These are phyloP conservation scores for Calycina herbarum DNA, from an alignment of 2,329 filamentous ascomycete species.

Conservation along the genomic window DNA sequence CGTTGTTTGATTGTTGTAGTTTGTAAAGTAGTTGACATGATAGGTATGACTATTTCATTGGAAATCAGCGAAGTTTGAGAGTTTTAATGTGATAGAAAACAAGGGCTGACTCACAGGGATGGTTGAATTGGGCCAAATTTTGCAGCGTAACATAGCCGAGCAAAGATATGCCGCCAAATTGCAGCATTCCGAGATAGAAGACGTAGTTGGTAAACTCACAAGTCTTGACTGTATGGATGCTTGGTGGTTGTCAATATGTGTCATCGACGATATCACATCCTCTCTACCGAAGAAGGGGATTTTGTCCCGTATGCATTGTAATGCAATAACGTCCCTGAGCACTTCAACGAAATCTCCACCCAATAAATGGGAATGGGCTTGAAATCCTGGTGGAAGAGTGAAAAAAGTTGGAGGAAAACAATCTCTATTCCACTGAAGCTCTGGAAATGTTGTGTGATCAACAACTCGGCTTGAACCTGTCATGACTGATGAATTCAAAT, in stretches of 20 bases:
- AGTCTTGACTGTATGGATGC: constrained; percentile 46
- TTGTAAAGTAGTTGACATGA: constrained; percentile 38
- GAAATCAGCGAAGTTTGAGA: constrained; percentile 17
- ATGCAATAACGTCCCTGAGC: constrained; percentile 42
- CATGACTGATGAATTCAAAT: constrained; percentile 44
- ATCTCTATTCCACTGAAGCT: constrained; percentile 44
- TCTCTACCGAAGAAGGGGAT: constrained; percentile 16
- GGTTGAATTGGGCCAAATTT: constrained; percentile 40
- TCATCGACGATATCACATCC: constrained; percentile 22
- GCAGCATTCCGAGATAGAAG: constrained; percentile 38
- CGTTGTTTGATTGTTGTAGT: constrained; percentile 35
- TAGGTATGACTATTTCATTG: constrained; percentile 33
- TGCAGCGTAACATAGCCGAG: constrained; percentile 44
- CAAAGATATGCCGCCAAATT: constrained; percentile 44
- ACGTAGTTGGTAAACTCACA: constrained; percentile 28
- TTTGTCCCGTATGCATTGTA: constrained; percentile 42
- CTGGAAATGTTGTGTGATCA: constrained; percentile 44
- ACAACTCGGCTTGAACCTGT: constrained; percentile 43
- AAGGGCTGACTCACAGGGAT: constrained; percentile 41
- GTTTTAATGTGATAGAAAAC: background rate
- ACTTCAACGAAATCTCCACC: constrained; percentile 39
- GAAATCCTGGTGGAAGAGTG: constrained; percentile 40
- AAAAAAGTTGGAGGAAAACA: constrained; percentile 36
- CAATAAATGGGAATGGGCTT: constrained; percentile 30
- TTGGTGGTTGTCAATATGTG: constrained; percentile 42